Evolutionary conservation across 768 basidiomycete species (phyloP), one percentile per base, ranked within the genome.

Genomic region (Leucogyrophana mollusca): DNA sequence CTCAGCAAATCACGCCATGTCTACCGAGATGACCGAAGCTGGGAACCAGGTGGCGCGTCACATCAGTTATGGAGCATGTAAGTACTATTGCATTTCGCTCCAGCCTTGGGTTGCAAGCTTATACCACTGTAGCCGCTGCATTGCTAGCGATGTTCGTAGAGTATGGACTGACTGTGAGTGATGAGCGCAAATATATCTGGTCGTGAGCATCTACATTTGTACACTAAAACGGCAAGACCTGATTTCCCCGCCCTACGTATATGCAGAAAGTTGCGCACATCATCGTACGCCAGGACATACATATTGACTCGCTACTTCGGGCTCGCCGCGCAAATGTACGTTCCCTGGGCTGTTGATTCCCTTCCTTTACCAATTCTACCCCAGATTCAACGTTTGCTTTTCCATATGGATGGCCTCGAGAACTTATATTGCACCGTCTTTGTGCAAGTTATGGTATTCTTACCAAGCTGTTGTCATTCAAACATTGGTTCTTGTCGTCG

Each of bases 371-470:
- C n/a, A 34, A 14, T 27, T 3, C 9, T 9, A 34, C 21, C 17
- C 23, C 34, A 62, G 60, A 17, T 60, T 48, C 6, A 62, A 56
- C 23, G 34, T 62, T 17, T 47, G 35, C 33, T 62, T 62, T 25
- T 34, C 52, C 2, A 33, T 49, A 10, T 56, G 60, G 11, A 58
- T 62, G 52, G 43, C 43, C 14, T 14, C 45, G 8, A 56, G 50
- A 1, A 16, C 52, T 37, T 7, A 30, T 9, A 46, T 50, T 3
- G 23, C 53, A 0, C 34, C 46, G 6, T 1, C 18, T 2, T 43
- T 45, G 21, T 62, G 60, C 22, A 47, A 27, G 10, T 1, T 36
- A 4, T 62, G 60, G 60, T 54, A 47, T 18, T 4, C 2, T 1
- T 62, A 50, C 40, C 53, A 62, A 41, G 49, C 58, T 3, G 0